A percentile compares a stretch with the other conserved stretches of the same genome.
Conservation (phyloP, 306 rosid species). For the Pyrus communis region DNA sequence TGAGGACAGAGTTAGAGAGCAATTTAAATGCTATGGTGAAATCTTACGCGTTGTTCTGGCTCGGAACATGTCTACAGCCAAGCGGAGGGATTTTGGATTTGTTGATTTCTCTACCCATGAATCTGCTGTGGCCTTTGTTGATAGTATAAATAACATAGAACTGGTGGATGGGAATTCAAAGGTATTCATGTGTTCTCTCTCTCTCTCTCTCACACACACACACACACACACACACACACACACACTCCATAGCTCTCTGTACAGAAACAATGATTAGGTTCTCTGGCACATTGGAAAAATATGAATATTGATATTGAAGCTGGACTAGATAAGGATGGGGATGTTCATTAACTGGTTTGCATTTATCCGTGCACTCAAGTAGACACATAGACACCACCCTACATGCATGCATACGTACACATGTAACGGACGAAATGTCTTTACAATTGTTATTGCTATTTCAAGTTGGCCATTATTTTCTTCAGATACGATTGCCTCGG, state of each 20-base stretch:
- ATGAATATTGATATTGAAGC: neutral
- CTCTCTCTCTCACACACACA: neutral
- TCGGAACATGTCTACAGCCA: slow-evolving; percentile 60
- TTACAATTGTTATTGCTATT: neutral
- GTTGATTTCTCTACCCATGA: slow-evolving; percentile 77
- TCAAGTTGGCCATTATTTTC: neutral
- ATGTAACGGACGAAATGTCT: neutral
- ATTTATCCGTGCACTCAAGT: neutral
- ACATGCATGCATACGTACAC: neutral
- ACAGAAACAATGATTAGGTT: neutral
- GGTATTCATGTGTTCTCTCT: slow-evolving; percentile 28
- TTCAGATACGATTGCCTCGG: neutral
- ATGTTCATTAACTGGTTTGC: neutral
- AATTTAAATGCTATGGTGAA: slow-evolving; percentile 53
- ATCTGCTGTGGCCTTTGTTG: slow-evolving; percentile 63
- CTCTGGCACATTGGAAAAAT: neutral
- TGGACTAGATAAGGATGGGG: neutral
- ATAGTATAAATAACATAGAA: slow-evolving; percentile 47
- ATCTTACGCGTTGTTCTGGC: slow-evolving; percentile 55
- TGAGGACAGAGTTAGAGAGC: slow-evolving; percentile 45
- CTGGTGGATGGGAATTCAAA: slow-evolving; percentile 49
- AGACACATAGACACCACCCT: neutral
- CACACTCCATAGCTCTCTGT: neutral
- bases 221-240: too few species aligned
- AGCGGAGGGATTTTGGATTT: slow-evolving; percentile 84